Base-by-base conservation (phyloP, 441 rosid genomes). In the Rhodomyrtus psidioides region DNA sequence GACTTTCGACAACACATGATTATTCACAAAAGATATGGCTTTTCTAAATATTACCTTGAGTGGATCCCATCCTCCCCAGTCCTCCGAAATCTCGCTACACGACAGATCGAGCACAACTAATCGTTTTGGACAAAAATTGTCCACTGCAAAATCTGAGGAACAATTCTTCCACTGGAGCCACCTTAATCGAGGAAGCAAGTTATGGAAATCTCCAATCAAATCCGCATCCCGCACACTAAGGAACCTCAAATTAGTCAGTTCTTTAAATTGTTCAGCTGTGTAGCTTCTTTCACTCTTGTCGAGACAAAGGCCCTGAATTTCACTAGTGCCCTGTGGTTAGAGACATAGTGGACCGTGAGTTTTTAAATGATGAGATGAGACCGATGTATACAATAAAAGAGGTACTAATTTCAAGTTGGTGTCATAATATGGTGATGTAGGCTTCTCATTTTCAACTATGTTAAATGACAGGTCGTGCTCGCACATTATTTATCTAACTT, bases 11-110 rank as follows among this genome's bases (percentile, higher is more conserved):
- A 27, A 27, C 0, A 14, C 5, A 2, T 60, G 10, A 7, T 60
- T 60, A 28, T 60, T 15, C 8, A 6, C 0, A 15, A 28, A 34
- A 27, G 21, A 15, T 14, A 3, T 1, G 74, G 9, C 23, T 4
- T 60, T 4, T 60, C 21, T 28, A 6, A 9, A 28, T 27, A 6
- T 60, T 60, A 60, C 74, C 42, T 60, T 60, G 8, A 60, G 23
- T 60, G 2, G 12, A 28, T 8, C 10, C 12, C 70, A 60, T 60
- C 70, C 70, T 60, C 12, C 3, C 74, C 74, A 60, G 0, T 15
- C 23, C 74, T 60, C 23, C 23, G 0, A 0, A 60, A 28, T 60
- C 0, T 0, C 0, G 15, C 12, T 0, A 2, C 0, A 0, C 0
- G 6, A 28, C 8, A 60, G 23, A 16, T 60, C 12, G 2, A 60